Base-by-base conservation (phyloP, 2,329 filamentous ascomycete species). In the Penicillium sp. region DNA sequence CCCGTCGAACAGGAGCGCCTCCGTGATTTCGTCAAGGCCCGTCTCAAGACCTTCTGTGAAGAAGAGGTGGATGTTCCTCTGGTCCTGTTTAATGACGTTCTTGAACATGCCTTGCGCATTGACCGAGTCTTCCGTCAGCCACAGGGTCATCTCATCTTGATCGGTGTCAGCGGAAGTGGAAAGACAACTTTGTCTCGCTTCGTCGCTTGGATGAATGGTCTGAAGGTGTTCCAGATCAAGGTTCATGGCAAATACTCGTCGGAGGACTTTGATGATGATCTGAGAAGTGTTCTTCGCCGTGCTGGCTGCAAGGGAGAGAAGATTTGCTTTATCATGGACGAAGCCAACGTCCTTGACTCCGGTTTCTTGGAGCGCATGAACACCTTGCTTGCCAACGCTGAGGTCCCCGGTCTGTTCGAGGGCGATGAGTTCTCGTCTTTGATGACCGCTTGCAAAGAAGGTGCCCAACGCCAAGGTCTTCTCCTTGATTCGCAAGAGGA, bases 321-420 rank as follows among this genome's bases (percentile, higher is more conserved):
- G 82, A 96, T 99, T 48, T 99, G 96, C 79, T 99, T 99, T 81
- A 97, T 99, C 80, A 98, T 99, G 93, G 95, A 99, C 73, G 95
- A 99, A 79, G 90, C 93, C 10, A 99, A 99, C 69, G 95, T 99
- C 35, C 84, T 99, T 27, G 95, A 99, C 75, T 99, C 95, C 44
- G 95, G 95, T 53, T 99, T 99, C 86, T 77, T 99, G 54, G 95
- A 99, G 76, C 89, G 96, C 68, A 99, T 99, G 95, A 99, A 99
- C 74, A 99, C 95, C 0, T 79, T 99, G 50, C 87, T 99, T 59
- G 96, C 95, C 68, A 99, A 99, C 73, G 95, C 96, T n/a, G 96
- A 99, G 77, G 95, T 99, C 11, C 95, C 95, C 19, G 95, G 95
- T 79, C 85, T 99, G 4, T 99, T 99, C 65, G 96, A 99, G 76